These are phyloP conservation scores for Conringia planisiliqua DNA, from an alignment of 345 rosid species.

Conservation along the genomic window DNA sequence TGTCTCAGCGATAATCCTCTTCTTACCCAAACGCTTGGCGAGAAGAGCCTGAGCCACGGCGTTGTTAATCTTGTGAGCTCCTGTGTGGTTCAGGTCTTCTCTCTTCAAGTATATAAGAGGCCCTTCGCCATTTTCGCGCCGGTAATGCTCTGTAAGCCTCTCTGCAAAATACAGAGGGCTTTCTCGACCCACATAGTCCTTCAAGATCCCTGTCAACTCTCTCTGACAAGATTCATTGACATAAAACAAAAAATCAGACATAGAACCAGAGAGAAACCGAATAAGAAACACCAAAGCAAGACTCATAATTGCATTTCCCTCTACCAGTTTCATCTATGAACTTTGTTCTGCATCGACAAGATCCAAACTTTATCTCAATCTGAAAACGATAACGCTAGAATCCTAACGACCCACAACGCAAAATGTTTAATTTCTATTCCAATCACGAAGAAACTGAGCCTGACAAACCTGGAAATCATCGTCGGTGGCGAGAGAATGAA, in stretches of 20 bases:
- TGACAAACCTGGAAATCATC: conserved; percentile 66
- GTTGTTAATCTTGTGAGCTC: conserved; percentile 92
- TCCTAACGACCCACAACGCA: conserved; percentile 3
- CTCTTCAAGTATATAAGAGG: conserved; percentile 86
- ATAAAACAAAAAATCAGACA: background rate
- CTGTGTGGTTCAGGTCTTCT: conserved; percentile 94
- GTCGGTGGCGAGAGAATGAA: conserved; percentile 55
- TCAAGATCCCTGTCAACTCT: conserved; percentile 73
- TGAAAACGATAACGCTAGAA: background rate
- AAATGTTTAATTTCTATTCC: background rate
- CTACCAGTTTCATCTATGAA: background rate
- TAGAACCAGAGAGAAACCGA: background rate
- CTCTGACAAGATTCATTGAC: conserved; percentile 40
- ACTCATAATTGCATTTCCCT: background rate
- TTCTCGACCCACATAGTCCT: conserved; percentile 92
- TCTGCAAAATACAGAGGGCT: conserved; percentile 87
- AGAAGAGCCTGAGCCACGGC: conserved; percentile 88
- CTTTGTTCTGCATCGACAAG: background rate
- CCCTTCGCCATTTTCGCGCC: conserved; percentile 70
- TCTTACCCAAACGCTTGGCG: conserved; percentile 81
- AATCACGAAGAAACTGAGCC: background rate
- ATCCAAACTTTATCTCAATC: background rate
- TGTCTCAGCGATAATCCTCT: conserved; percentile 84
- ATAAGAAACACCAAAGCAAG: background rate
- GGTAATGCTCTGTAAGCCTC: conserved; percentile 82